These are phyloP conservation scores for Adansonia grandidieri DNA, from an alignment of 441 rosid species.

Conservation along the genomic window DNA sequence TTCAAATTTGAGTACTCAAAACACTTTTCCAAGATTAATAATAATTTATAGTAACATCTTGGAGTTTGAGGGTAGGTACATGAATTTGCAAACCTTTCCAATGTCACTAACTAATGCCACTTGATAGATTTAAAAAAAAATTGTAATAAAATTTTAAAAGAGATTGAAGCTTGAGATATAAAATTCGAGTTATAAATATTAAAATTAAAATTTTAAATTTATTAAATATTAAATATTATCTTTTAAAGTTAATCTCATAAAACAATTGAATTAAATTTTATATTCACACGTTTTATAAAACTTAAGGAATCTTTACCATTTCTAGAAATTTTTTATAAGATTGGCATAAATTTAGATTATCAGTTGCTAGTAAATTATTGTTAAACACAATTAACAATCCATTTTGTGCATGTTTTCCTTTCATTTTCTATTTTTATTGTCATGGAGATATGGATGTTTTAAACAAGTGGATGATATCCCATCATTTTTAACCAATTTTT, in stretches of 20 bases:
- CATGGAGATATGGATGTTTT: background rate
- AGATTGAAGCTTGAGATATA: no score
- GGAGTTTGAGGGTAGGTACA: background rate
- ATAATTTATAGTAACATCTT: background rate
- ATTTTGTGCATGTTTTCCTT: background rate
- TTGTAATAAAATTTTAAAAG: background rate
- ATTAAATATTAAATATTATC: no score
- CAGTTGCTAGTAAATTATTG: background rate
- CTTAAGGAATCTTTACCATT: background rate
- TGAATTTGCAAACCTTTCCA: background rate
- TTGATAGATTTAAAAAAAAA: background rate
- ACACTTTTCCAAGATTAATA: background rate
- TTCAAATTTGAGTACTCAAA: background rate
- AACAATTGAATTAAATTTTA: no score
- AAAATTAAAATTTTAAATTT: no score
- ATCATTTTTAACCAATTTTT: slow-evolving; percentile 20
- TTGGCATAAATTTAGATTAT: background rate
- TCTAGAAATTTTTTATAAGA: background rate
- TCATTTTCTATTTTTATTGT: background rate
- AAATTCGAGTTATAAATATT: no score
- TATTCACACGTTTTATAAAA: background rate
- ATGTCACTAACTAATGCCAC: background rate
- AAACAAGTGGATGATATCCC: slow-evolving; percentile 19
- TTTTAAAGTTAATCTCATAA: no score
- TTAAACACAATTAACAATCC: background rate